Base-by-base conservation (phyloP, 768 basidiomycete genomes). In the Grammothele lineata region DNA sequence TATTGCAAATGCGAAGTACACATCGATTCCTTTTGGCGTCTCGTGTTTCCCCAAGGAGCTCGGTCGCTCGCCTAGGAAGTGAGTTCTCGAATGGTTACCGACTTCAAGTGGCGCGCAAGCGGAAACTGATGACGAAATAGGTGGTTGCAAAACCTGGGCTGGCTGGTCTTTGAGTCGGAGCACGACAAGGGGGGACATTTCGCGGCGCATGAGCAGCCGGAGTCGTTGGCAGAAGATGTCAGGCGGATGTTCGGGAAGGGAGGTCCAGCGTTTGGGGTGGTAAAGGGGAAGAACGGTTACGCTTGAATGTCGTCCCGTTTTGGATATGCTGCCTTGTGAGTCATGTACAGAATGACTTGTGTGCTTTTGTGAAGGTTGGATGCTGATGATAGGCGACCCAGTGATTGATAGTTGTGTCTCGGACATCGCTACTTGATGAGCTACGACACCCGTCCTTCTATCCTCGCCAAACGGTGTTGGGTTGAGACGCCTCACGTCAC, bases 21-120 rank as follows among this genome's bases (percentile, higher is more conserved):
- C 51, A 26, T 35, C 48, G 12, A 51, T 67, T 4, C 64, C 61
- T 4, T 15, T 63, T n/a, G 66, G 66, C 7, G 15, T 59, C 7
- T 60, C 66, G 17, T 50, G 47, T 34, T 66, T 67, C 32, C 61
- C 66, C 3, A 55, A 59, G 34, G 65, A 66, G 24, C 5, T 60
- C n/a, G n/a, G n/a, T n/a, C n/a, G n/a, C n/a, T 7, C 8, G 8
- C 27, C 27, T 7, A 30, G 14, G 27, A 30, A 30, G 27, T n/a
- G 8, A 36, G 9, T 25, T 7, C 62, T 57, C 5, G 40, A 34
- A 37, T 14, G 24, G 61, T 58, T 24, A 44, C 53, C 53, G 27
- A 33, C n/a, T n/a, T n/a, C n/a, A n/a, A n/a, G n/a, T n/a, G n/a
- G n/a, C n/a, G n/a, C n/a, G n/a, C n/a, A n/a, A n/a, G n/a, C n/a